Evolutionary conservation across 2,329 filamentous ascomycete species (phyloP), one percentile per base, ranked within the genome.

Genomic region (Botrytis cinerea): DNA sequence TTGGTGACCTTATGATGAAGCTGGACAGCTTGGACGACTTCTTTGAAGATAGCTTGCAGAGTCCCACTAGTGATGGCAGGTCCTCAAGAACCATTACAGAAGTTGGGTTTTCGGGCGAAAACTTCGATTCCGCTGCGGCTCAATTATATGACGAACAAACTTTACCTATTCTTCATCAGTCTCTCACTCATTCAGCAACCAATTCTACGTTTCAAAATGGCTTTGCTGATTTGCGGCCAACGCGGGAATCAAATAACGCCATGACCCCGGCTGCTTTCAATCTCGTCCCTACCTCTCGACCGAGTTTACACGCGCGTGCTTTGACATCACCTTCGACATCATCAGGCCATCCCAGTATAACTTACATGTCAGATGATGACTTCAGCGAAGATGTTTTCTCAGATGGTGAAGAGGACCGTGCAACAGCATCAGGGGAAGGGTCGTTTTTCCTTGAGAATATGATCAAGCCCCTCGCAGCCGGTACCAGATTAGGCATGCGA

Each of bases 71-170:
- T 69, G 89, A 92, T 73, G 86, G 87, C 2, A 85, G 87, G 4
- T 90, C 90, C 0, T 90, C 89, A 1, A 85, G 86, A 51, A 91
- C 89, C 0, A 86, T 91, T 25, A 91, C 89, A 0, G 89, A 91
- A 80, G 89, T 87, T 0, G 88, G 90, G 76, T 92, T 90, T 76
- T 86, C 89, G 0, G 87, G 88, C 0, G 90, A 90, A 75, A 87
- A 87, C 16, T 90, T 90, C 70, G 92, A 96, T 76, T 90, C 91
- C 1, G 71, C 51, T 48, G 92, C 91, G 18, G 93, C 95, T 35
- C 91, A 93, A 80, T 84, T 98, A 0, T 98, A 98, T 82, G 95
- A 98, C 79, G 94, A 97, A 81, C 93, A 97, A 80, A 97, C 96
- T 10, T 86, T 96, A 18, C 95, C 95, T 0, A 97, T 98, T 70